phyloP scores from a whole-genome alignment of 139 green algal species.

The Tetraselmis striata region DNA sequence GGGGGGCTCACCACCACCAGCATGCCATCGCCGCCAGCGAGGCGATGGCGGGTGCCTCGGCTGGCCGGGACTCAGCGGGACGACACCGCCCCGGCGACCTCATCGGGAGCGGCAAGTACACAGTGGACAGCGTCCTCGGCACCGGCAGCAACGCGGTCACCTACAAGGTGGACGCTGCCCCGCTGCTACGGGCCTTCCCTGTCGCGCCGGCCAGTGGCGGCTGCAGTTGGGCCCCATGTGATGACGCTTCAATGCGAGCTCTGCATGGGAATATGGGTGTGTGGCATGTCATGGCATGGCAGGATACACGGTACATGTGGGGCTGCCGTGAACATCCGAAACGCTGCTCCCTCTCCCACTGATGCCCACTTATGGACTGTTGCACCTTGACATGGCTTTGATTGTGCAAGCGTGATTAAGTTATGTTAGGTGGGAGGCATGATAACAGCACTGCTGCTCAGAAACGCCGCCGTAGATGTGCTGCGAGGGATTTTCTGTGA shows the following conservation, averaged over 20 bases:
- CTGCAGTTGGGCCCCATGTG: not conserved
- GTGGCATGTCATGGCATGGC: not conserved
- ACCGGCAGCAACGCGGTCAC: constrained; percentile 60
- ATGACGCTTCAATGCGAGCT: too few relatives aligned
- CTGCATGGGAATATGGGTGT: too few relatives aligned
- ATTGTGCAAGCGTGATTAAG: not conserved
- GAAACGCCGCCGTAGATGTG: too few relatives aligned
- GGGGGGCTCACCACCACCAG: too few relatives aligned
- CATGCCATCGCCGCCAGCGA: too few relatives aligned
- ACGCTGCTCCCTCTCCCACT: not conserved
- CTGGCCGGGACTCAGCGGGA: too few relatives aligned
- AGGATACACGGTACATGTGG: not conserved
- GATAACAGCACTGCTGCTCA: not conserved
- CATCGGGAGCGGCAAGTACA: too few relatives aligned
- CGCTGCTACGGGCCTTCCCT: too few relatives aligned
- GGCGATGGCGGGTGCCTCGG: too few relatives aligned
- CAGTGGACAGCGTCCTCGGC: constrained; percentile 52
- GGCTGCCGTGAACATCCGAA: constrained; percentile 8
- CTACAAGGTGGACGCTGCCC: constrained; percentile 49
- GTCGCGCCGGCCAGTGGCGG: too few relatives aligned
- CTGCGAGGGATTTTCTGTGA: too few relatives aligned
- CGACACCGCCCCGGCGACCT: too few relatives aligned
- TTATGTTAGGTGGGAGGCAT: not conserved
- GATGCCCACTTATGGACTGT: not conserved
- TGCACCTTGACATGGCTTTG: not conserved